Conservation (phyloP, 2,329 filamentous ascomycete genomes). For the Pyrenochaeta sp. region DNA sequence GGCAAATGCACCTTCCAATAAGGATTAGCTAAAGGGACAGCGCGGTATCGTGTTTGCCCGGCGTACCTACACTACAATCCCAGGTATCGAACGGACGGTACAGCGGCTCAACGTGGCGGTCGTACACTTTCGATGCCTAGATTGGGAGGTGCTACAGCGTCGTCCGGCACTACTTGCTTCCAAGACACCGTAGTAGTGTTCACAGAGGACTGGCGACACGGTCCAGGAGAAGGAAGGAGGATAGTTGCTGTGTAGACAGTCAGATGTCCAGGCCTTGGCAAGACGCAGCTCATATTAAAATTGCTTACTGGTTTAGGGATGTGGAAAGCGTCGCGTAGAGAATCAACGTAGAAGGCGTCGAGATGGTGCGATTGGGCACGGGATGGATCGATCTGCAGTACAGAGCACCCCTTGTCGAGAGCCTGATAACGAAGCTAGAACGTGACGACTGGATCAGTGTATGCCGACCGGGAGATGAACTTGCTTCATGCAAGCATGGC, state of each 20-base stretch:
- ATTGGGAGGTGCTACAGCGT: conserved; percentile 40
- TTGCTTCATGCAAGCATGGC: conserved; percentile 12
- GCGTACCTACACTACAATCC: conserved; percentile 20
- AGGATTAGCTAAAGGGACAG: conserved; percentile 28
- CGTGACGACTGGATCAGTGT: conserved; percentile 19
- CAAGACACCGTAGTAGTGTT: conserved; percentile 34
- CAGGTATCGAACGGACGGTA: conserved; percentile 18
- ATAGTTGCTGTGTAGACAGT: conserved; percentile 21
- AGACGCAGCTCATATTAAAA: conserved; percentile 37
- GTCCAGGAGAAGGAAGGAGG: conserved; percentile 25
- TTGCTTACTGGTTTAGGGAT: conserved; percentile 44
- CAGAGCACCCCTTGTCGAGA: conserved; percentile 22
- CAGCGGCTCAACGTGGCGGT: conserved; percentile 35
- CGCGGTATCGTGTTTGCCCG: conserved; percentile 23
- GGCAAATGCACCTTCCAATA: conserved; percentile 40
- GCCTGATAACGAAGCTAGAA: conserved; percentile 23
- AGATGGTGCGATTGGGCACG: conserved; percentile 21
- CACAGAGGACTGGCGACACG: conserved; percentile 22
- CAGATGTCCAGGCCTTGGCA: conserved; percentile 34
- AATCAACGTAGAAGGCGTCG: conserved; percentile 21
- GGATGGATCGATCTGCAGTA: conserved; percentile 26
- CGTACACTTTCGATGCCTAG: conserved; percentile 33
- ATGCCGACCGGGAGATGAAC: conserved; percentile 19
- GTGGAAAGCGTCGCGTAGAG: conserved; percentile 24
- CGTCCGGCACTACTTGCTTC: conserved; percentile 29